phyloP scores from a whole-genome alignment of 805 yeast species.

The Crinitomyces ghanaensis region DNA sequence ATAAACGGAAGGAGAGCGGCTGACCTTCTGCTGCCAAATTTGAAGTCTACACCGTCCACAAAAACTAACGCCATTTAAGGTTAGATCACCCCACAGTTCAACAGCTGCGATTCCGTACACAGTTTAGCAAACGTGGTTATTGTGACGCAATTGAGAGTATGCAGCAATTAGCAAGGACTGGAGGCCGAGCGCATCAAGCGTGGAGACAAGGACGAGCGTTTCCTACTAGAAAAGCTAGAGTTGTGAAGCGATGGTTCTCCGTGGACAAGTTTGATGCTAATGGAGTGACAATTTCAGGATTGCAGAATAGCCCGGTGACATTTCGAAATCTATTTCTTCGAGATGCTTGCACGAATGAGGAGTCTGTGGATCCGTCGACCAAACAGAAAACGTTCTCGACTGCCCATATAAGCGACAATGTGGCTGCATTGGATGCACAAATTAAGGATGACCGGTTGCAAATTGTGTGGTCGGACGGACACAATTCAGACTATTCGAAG shows the following conservation, averaged over 20 bases:
- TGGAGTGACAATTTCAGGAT: constrained; percentile 10
- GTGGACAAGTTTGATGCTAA: constrained; percentile 8
- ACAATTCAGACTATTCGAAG: constrained; percentile 32
- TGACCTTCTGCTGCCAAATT: no score
- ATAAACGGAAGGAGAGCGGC: no score
- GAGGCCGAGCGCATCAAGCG: no score
- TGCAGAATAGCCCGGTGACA: constrained; percentile 6
- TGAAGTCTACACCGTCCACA: no score
- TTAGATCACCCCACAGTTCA: no score
- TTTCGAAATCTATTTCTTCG: constrained; percentile 37
- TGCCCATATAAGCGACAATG: constrained; percentile 25
- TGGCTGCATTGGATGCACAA: constrained; percentile 27
- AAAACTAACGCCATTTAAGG: no score
- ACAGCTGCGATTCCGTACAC: no score
- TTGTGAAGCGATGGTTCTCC: constrained; percentile 8
- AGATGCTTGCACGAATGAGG: constrained; percentile 44
- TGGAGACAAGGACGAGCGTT: no score
- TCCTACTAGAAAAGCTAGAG: no score
- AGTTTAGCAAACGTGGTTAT: no score
- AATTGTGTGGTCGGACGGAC: constrained; percentile 41
- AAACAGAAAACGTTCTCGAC: constrained; percentile 60
- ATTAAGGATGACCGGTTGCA: constrained; percentile 24
- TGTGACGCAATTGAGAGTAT: no score
- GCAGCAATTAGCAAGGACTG: no score
- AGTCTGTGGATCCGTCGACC: constrained; percentile 42